Evolutionary conservation across 169 alveolate genomes (phyloP).

Genomic region (Babesia microti): DNA sequence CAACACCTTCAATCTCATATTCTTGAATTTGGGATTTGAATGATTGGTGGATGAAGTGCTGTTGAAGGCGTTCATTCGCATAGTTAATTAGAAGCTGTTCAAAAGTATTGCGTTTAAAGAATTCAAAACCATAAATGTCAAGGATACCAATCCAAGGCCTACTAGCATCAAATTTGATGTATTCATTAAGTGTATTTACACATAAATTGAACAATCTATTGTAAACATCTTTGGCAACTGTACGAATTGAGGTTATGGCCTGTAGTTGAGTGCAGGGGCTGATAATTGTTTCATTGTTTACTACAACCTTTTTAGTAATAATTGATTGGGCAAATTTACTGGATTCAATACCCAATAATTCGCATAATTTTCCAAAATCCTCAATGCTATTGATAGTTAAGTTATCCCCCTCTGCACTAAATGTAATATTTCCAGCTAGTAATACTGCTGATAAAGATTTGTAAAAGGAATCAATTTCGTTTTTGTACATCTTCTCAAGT

Average conservation of each 20-base stretch:
- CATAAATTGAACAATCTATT: slow-evolving; percentile 56
- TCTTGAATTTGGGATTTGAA: slow-evolving; percentile 80
- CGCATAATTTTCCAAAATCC: slow-evolving; percentile 37
- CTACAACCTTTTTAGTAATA: slow-evolving; percentile 47
- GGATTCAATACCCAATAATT: slow-evolving; percentile 42
- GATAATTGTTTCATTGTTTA: slow-evolving; percentile 43
- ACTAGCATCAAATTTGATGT: slow-evolving; percentile 53
- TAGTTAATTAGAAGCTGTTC: slow-evolving; percentile 95
- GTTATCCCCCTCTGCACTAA: slow-evolving; percentile 47
- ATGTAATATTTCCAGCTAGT: slow-evolving; percentile 61
- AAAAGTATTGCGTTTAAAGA: slow-evolving; percentile 86
- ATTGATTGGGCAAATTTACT: slow-evolving; percentile 29
- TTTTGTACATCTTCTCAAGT: slow-evolving; percentile 18
- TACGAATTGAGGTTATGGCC: slow-evolving; percentile 49
- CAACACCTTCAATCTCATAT: slow-evolving; percentile 50
- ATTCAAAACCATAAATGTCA: slow-evolving; percentile 98
- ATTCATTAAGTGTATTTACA: slow-evolving; percentile 56
- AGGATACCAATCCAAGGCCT: slow-evolving; percentile 84
- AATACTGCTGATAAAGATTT: slow-evolving; percentile 49
- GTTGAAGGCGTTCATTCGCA: slow-evolving; percentile 94
- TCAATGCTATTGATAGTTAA: slow-evolving; percentile 21
- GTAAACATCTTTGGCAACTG: slow-evolving; percentile 68
- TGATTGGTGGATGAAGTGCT: slow-evolving; percentile 80
- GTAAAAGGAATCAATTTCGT: slow-evolving; percentile 17
- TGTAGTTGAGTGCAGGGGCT: slow-evolving; percentile 47